phyloP scores from a whole-genome alignment of 345 rosid genomes.

The Hirschfeldia incana region DNA sequence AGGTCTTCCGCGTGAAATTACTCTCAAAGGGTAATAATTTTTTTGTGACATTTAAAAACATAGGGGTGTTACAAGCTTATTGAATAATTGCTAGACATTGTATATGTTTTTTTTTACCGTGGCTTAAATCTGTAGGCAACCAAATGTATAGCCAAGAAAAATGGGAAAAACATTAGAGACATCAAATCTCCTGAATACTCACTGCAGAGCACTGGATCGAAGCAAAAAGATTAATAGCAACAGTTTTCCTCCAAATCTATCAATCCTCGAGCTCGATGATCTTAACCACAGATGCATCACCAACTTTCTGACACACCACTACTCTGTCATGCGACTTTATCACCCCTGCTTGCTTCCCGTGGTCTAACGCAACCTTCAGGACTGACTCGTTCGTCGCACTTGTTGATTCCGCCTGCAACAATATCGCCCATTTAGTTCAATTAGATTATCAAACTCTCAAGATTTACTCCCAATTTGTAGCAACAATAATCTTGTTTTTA shows the following conservation, averaged over 20 bases:
- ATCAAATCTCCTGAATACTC: constrained; percentile 23
- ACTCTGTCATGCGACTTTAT: constrained; percentile 81
- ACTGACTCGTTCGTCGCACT: constrained; percentile 83
- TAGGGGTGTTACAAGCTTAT: constrained; percentile 17
- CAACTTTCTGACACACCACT: constrained; percentile 91
- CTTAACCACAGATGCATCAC: constrained; percentile 90
- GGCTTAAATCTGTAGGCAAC: constrained; percentile 11
- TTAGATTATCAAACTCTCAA: not conserved
- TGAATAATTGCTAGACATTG: constrained; percentile 27
- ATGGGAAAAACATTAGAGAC: constrained; percentile 11
- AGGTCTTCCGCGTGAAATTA: not conserved
- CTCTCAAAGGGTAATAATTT: not conserved
- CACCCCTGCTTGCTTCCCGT: constrained; percentile 76
- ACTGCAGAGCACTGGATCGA: constrained; percentile 18
- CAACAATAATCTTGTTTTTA: not conserved
- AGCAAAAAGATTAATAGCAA: not conserved
- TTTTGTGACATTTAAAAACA: not conserved
- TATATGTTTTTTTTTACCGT: not conserved
- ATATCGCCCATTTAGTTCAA: not conserved
- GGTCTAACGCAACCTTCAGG: constrained; percentile 83
- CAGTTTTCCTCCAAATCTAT: not conserved
- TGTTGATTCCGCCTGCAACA: constrained; percentile 72
- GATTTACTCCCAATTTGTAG: not conserved
- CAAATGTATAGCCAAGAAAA: constrained; percentile 3
- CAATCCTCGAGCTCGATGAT: constrained; percentile 89